Conservation (phyloP, 2,329 filamentous ascomycete species). For the Didymella arachidicola region DNA sequence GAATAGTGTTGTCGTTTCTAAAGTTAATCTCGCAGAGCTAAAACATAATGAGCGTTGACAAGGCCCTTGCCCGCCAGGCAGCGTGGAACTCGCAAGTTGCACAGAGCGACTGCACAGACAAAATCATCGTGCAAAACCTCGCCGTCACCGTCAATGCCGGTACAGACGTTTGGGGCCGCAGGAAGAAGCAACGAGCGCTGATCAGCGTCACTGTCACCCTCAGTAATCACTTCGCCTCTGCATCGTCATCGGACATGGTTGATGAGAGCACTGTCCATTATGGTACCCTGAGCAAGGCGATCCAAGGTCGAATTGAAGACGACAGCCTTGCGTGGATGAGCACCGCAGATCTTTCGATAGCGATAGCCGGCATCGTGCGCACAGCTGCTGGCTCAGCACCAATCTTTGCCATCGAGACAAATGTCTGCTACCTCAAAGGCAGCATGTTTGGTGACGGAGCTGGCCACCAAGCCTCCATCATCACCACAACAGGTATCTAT, state of each 20-base stretch:
- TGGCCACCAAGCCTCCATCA: constrained; percentile 54
- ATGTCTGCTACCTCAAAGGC: constrained; percentile 70
- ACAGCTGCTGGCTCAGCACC: constrained; percentile 36
- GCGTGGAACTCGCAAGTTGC: constrained; percentile 35
- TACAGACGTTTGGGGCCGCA: constrained; percentile 73
- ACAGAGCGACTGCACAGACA: constrained; percentile 41
- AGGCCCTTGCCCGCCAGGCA: constrained; percentile 24
- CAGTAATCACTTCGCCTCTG: constrained; percentile 62
- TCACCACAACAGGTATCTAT: constrained; percentile 29
- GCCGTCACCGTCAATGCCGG: constrained; percentile 64
- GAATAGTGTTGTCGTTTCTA: not conserved
- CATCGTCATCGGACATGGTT: constrained; percentile 67
- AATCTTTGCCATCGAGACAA: constrained; percentile 58
- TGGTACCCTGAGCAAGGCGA: constrained; percentile 71
- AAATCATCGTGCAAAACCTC: constrained; percentile 69
- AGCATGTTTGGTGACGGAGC: constrained; percentile 70
- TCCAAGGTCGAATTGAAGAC: constrained; percentile 60
- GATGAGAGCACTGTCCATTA: constrained; percentile 78
- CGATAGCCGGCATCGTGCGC: constrained; percentile 28
- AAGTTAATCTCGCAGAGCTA: not conserved
- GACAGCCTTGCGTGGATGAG: constrained; percentile 32
- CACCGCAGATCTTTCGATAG: constrained; percentile 32
- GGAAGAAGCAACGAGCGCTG: constrained; percentile 67
- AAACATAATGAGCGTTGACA: constrained; percentile 18
- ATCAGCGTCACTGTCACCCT: constrained; percentile 69